These are phyloP conservation scores for Solanum paucissectum DNA, from an alignment of 257 asterid species.

Conservation along the genomic window DNA sequence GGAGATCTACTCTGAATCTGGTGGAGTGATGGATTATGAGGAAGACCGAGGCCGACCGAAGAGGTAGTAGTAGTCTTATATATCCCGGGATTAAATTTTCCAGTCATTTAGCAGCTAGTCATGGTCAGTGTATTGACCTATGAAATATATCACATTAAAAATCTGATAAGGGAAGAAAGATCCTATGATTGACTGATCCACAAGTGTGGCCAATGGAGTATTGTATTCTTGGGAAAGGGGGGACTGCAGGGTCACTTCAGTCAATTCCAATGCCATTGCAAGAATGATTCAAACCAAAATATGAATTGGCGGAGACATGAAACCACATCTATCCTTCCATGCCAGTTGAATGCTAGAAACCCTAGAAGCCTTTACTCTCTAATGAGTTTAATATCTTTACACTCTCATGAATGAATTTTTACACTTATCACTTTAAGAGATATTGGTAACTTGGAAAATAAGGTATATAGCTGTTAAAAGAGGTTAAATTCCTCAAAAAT, in stretches of 20 bases:
- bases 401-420: not conserved
- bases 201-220: not conserved
- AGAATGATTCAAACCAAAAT: not conserved
- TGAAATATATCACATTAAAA: not conserved
- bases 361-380: not conserved
- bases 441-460: not conserved
- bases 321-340: not conserved
- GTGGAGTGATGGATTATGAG: conserved; percentile 95
- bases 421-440: not conserved
- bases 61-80: conserved; percentile 40
- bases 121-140: not conserved
- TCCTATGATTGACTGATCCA: not conserved
- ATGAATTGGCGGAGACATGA: not conserved
- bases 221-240: not conserved
- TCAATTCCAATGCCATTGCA: not conserved
- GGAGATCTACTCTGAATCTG: conserved; percentile 80
- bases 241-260: not conserved
- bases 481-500: not conserved
- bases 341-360: not conserved
- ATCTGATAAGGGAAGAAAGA: not conserved
- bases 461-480: not conserved
- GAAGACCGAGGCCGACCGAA: conserved; percentile 85
- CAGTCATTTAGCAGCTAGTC: conserved; percentile 2
- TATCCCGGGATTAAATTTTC: not conserved
- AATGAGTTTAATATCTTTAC: not conserved